Base-by-base conservation (phyloP, 352 stramenopile species). In the Phytophthora brassicae region DNA sequence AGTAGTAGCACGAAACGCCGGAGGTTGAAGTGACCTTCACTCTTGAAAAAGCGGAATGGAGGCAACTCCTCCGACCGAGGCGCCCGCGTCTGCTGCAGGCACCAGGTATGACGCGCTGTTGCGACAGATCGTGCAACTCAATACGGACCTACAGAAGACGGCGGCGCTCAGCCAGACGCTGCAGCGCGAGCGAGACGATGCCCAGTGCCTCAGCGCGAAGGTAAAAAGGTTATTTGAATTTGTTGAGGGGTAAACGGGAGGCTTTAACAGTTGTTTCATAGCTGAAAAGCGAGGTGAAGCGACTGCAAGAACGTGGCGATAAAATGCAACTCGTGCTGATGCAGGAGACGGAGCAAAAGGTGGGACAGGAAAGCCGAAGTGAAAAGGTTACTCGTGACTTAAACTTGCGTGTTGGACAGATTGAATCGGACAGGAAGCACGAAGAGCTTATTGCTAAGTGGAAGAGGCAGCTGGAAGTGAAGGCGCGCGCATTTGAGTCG, bases 401-500 rank as follows among this genome's bases (percentile, higher is more conserved):
- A n/a, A n/a, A n/a, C n/a, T n/a, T n/a, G n/a, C n/a, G 19, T 35
- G 17, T 22, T 19, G 24, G 31, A 7, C 38, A 89, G 80, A 90
- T 90, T 53, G 77, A 91, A n/a, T 77, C 84, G 2, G 86, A 94
- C 56, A 82, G 76, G 24, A 90, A 90, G 46, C 86, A 94, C 56
- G 81, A 92, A 46, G 80, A 90, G 64, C 68, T 94, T 3, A 89
- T 92, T 33, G 65, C 64, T 46, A 93, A 90, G 69, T 94, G 85
- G 84, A 92, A 92, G 52, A 84, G 83, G 50, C 86, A 96, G 58
- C 59, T 94, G 23, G 87, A 96, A 57, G 53, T 77, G 50, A 96
- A 96, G 60, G 81, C 79, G 7, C 72, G 75, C 17, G 87, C 86
- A 26, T 94, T 96, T 36, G 87, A 93, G 51, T 81, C 68, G 29